Evolutionary conservation across 2,329 filamentous ascomycete genomes (phyloP).

Genomic region (Aspergillus carbonarius): DNA sequence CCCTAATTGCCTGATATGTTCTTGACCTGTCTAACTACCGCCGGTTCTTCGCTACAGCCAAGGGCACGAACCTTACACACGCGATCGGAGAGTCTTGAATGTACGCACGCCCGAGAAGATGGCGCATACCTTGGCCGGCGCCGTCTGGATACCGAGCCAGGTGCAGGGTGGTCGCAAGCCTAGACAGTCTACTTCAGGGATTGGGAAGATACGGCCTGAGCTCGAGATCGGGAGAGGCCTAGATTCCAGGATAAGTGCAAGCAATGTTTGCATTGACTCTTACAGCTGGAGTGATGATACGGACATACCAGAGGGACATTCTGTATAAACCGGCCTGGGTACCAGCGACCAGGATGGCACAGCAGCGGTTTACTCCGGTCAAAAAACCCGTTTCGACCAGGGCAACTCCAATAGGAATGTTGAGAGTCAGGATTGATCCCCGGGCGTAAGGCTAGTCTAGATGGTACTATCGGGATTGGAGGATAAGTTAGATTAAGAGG

Average conservation of each 20-base stretch:
- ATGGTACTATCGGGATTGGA: no score
- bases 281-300: background rate
- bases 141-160: slow-evolving; percentile 59
- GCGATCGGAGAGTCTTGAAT: slow-evolving; percentile 43
- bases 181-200: slow-evolving; percentile 58
- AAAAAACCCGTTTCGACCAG: background rate
- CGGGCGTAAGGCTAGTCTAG: no score
- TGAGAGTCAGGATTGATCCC: background rate
- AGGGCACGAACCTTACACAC: slow-evolving; percentile 28
- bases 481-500: no score
- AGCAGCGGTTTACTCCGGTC: no score
- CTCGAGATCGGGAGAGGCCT: slow-evolving; percentile 32
- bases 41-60: slow-evolving; percentile 71
- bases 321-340: background rate
- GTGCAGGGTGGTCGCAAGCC: slow-evolving; percentile 39
- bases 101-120: slow-evolving; percentile 56
- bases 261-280: no score
- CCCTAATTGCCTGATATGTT: slow-evolving; percentile 54
- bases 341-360: no score
- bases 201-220: slow-evolving; percentile 67
- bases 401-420: background rate
- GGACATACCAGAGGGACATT: background rate
- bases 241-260: background rate
- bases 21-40: slow-evolving; percentile 59
- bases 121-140: slow-evolving; percentile 37